Evolutionary conservation across 768 basidiomycete species (phyloP).

Genomic region (Rhodotorula diobovata): DNA sequence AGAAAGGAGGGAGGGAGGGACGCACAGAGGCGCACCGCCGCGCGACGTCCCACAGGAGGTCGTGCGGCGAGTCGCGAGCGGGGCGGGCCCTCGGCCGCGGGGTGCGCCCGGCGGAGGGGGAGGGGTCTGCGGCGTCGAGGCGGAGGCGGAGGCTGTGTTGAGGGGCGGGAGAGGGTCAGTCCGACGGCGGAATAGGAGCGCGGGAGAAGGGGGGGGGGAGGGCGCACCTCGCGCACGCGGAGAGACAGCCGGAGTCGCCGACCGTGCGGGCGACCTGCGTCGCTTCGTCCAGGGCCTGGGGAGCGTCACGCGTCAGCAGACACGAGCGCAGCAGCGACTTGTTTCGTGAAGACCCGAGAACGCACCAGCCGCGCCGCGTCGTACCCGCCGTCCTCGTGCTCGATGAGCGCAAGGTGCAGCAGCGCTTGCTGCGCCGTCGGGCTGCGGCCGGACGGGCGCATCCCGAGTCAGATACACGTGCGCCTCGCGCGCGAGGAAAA

Average conservation of each 20-base stretch:
- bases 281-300: conserved; percentile 11
- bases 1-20: too few species aligned
- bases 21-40: not conserved
- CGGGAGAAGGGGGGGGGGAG: not conserved
- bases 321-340: too few species aligned
- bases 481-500: too few species aligned
- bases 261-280: conserved; percentile 14
- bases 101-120: not conserved
- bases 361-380: not conserved
- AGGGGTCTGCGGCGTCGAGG: not conserved
- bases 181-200: too few species aligned
- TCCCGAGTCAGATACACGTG: not conserved
- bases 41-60: conserved; percentile 13
- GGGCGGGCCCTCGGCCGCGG: not conserved
- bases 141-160: not conserved
- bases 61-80: not conserved
- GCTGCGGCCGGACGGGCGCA: not conserved
- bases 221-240: conserved; percentile 3
- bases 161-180: not conserved
- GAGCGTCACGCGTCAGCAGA: fast-evolving
- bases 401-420: conserved; percentile 21
- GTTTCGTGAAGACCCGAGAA: too few species aligned
- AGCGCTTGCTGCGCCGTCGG: conserved; percentile 11
- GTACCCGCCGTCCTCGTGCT: conserved; percentile 16
- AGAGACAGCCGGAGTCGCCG: conserved; percentile 9